Base-by-base conservation (phyloP, 2,329 filamentous ascomycete genomes). In the Neofusicoccum cordaticola region DNA sequence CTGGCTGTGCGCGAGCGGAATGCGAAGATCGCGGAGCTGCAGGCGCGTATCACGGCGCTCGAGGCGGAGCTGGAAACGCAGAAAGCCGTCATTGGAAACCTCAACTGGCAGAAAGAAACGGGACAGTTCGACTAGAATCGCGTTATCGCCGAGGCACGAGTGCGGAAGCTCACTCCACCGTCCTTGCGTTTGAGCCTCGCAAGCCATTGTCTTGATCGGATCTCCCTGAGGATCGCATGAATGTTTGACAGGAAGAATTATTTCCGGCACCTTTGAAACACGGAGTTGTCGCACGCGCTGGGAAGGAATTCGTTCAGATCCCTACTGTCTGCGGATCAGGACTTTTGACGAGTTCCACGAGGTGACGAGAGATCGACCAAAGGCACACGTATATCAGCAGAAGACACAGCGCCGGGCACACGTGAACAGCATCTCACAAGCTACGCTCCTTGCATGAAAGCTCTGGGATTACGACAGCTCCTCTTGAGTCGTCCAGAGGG, bases 1-100 rank as follows among this genome's bases (percentile, higher is more conserved):
- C 74, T 84, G 8, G 84, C 83, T 3, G 71, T 91, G 39, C 87
- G 86, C 71, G 81, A 82, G 4, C 88, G 88, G 68, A 88, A 94
- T 80, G 77, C 86, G 73, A 79, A 87, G 78, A 80, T 90, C 74
- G 77, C 83, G 75, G 81, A 90, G 75, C 77, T 96, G 77, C 84
- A 88, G 79, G 79, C 90, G 72, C 79, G 89, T 69, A 80, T 96
- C 82, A 77, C 75, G 4, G 78, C 77, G 12, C 73, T 90, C 41
- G 83, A 88, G 71, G 81, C 81, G 13, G 84, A 88, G 71, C 74
- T 80, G 47, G 83, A 86, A 71, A 80, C 84, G 64, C 82, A 84
- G 71, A 81, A 78, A 66, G 78, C 75, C 34, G 72, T 82, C 13
- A 78, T 82, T 62, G 71, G 72, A 64, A 74, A 76, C 63, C 68